Evolutionary conservation across 352 stramenopile genomes (phyloP).

Genomic region (Phytophthora sp.): DNA sequence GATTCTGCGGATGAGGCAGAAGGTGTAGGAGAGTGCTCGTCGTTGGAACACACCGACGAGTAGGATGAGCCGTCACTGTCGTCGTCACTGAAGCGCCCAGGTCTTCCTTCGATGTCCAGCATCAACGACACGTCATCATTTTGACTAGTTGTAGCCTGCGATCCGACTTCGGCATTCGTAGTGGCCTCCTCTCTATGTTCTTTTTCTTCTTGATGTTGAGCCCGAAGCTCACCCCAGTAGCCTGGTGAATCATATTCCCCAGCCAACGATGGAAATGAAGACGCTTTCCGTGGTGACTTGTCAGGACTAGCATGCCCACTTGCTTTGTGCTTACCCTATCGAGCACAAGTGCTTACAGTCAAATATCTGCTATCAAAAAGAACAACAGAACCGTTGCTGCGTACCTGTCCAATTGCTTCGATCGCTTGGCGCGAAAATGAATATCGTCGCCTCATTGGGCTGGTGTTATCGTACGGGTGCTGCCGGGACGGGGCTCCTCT

Average conservation of each 20-base stretch:
- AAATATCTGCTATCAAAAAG: neutral
- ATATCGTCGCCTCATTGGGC: slow-evolving; percentile 33
- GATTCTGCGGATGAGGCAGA: slow-evolving; percentile 19
- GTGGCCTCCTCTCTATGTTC: neutral
- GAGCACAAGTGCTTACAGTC: slow-evolving; percentile 6
- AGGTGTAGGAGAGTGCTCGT: slow-evolving; percentile 19
- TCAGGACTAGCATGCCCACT: neutral
- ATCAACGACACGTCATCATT: slow-evolving; percentile 15
- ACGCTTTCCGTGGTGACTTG: slow-evolving; percentile 33
- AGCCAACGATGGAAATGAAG: slow-evolving; percentile 32
- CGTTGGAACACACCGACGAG: slow-evolving; percentile 24
- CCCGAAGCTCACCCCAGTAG: slow-evolving; percentile 13
- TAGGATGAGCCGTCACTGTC: slow-evolving; percentile 32
- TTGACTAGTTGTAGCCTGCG: neutral
- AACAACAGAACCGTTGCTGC: neutral
- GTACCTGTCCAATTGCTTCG: slow-evolving; percentile 36
- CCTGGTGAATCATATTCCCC: neutral
- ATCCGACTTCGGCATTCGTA: neutral
- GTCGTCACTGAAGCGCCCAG: slow-evolving; percentile 27
- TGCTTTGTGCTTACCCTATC: slow-evolving; percentile 6
- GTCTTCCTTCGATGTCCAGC: slow-evolving; percentile 17
- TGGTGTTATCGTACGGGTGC: slow-evolving; percentile 17
- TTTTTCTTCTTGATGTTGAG: slow-evolving; percentile 9
- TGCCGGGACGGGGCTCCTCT: slow-evolving; percentile 11
- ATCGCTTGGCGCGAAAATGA: slow-evolving; percentile 32